Evolutionary conservation across 2,329 filamentous ascomycete species (phyloP), one percentile per base, ranked within the genome.

Genomic region (Daldinia sp.): DNA sequence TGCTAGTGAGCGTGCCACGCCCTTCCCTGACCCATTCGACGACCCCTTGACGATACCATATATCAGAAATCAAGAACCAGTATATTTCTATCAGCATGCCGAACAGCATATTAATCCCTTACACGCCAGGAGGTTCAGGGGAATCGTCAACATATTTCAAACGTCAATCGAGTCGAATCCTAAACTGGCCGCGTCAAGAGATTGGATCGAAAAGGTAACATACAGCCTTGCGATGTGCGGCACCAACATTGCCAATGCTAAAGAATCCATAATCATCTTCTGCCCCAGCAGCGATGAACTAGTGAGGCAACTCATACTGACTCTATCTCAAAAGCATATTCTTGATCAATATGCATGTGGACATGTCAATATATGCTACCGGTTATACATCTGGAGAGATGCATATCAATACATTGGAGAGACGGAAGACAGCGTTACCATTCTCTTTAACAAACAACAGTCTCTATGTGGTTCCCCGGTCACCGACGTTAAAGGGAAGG

Each of bases 151-250:
- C 20, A 44, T 44, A 23, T 23, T 12, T 44, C 42, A 44, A 9
- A 20, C n/a, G 12, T 44, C 42, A 9, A 23, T 23, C 42, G 42
- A 20, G 42, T 18, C 9, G 42, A 44, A 44, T 10, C 42, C n/a
- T 44, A 44, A 20, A 23, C 12, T 44, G 18, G 20, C 42, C 18
- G 20, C 18, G 2, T 10, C 42, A 10, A 44, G 42, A 23, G 42
- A 44, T 44, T 44, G 18, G 42, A 10, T 44, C n/a, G 42, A 44
- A 18, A 44, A 44, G 18, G 23, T 44, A 44, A 12, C 42, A 44
- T 44, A 44, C 10, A 44, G 42, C 42, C 42, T 44, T 44, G 42
- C n/a, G 18, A 44, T 44, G 18, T 44, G 42, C 42, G 42, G 42
- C 4, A 44, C 18, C 7, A 18, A 44, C 42, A 12, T 44, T 10